Base-by-base conservation (phyloP, 306 rosid genomes). In the Prunus mongolica region DNA sequence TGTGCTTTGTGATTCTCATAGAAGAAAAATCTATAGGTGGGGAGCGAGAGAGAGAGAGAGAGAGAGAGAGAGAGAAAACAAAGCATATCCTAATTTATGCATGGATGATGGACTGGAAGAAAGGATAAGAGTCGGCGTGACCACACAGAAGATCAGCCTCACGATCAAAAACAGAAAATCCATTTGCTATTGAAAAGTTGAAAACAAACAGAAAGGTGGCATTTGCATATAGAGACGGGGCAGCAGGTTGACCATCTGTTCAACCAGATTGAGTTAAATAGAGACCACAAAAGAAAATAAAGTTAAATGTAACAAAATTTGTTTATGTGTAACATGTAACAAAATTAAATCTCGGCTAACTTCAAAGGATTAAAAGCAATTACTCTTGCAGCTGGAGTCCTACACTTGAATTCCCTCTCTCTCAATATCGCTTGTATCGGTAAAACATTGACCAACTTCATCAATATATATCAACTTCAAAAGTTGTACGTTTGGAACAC, bases 361-460 rank as follows among this genome's bases (percentile, higher is more conserved):
- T 38, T 38, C 44, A 7, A 38, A 2, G 44, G 44, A 38, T 38
- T 6, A 38, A 7, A 9, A 38, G 44, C 0, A 7, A 38, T 38
- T 38, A 38, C 2, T 6, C 44, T 38, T 38, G 44, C 2, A 38
- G 2, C 0, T 0, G 44, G 9, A 34, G 44, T 38, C 0, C 9
- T 38, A 0, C 2, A 7, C 9, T 38, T 0, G 2, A 38, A 38
- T 38, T 38, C 0, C 0, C 0, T 0, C 2, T 38, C 0, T 7
- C 0, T 7, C 9, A 38, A 38, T 38, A 38, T 38, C 9, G 0
- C 44, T 38, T 38, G 0, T 38, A 38, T 38, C 9, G 0, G 0
- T 7, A 6, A 38, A 38, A 38, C 9, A 38, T 38, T 38, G 9
- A 0, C 44, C 2, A 38, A 6, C 44, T 38, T 38, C 2, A 38